Evolutionary conservation across 2,329 filamentous ascomycete genomes (phyloP), one percentile per base, ranked within the genome.

Genomic region (Botrytis paeoniae): DNA sequence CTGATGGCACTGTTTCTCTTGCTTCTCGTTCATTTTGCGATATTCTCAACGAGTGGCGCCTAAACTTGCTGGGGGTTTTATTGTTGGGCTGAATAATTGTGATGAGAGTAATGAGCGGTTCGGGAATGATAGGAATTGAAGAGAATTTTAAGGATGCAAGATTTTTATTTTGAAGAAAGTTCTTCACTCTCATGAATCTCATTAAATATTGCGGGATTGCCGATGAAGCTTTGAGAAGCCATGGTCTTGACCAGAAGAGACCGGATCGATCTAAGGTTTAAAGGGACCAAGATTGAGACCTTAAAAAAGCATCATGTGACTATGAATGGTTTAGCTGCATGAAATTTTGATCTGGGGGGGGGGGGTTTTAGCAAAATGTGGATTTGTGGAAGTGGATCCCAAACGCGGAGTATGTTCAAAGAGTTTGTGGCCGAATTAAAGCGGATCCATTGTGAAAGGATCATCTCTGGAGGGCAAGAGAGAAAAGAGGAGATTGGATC

Each of bases 11-110:
- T 48, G 62, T 45, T 35, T 32, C 39, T 48, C 25, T 9, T 45
- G 62, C 22, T 65, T n/a, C 63, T 65, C 63, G 5, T 18, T 48
- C 29, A 48, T 51, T 37, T 65, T 51, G 63, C 14, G 63, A 48
- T 51, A 16, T 51, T 65, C 43, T 14, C 18, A 51, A 37, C 29
- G 63, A 65, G 32, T 32, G 25, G 43, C 63, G 63, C 63, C 63
- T 65, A 65, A 65, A 51, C 29, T n/a, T 65, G 43, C 63, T 37
- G 43, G 63, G 63, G 62, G 29, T 16, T 35, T 35, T 16, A 20
- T 51, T 37, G 63, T 65, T 65, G 63, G 63, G 63, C 63, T 65
- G 43, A n/a, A 65, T 7, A 51, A 65, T 65, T 35, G 43, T 65
- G 63, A 48, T 51, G 29, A 32, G 43, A 48, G 43, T n/a, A 25